Evolutionary conservation across 495 filamentous ascomycete genomes (phyloP), one percentile per base, ranked within the genome.

Genomic region (Lasiosphaeria miniovina): DNA sequence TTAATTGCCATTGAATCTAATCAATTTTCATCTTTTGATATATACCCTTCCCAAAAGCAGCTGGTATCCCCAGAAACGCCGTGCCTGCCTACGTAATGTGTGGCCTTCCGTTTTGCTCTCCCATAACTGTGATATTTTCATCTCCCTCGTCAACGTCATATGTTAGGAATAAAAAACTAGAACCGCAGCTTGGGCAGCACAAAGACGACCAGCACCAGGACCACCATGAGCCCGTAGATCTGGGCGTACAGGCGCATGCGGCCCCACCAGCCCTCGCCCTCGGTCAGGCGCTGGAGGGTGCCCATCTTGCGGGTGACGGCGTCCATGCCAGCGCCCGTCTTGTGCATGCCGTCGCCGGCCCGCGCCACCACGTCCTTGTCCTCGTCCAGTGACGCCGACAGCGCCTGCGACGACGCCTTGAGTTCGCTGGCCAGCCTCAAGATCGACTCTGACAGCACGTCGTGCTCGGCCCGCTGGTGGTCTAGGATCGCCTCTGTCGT

Each of bases 181-280:
- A 96, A 94, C 72, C 92, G 77, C 67, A 96, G 72, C 80, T 96
- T 96, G 10, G 92, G 92, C 65, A 88, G 73, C 58, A 93, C 80
- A 75, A 86, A 90, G 2, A 96, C 90, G 60, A 96, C 71, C 68
- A 90, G 61, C 14, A 96, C 72, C 3, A 90, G 82, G 43, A 88
- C 71, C 14, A 94, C 67, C 84, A 89, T 90, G 64, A 96, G 62
- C 54, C 84, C 90, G 55, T 85, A 87, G 51, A 96, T 92, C 80
- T 87, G 87, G 12, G 78, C 86, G 80, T 95, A 96, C 53, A 96
- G 77, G 80, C 90, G 78, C 78, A 96, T 84, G 54, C 92, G 69
- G 15, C 89, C 92, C 88, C 83, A 92, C 88, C 87, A 93, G 1
- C 92, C 92, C 68, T 86, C 84, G 9, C 91, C 91, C 77, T 96